phyloP scores from a whole-genome alignment of 768 basidiomycete genomes.

The Boletus sensibilis region DNA sequence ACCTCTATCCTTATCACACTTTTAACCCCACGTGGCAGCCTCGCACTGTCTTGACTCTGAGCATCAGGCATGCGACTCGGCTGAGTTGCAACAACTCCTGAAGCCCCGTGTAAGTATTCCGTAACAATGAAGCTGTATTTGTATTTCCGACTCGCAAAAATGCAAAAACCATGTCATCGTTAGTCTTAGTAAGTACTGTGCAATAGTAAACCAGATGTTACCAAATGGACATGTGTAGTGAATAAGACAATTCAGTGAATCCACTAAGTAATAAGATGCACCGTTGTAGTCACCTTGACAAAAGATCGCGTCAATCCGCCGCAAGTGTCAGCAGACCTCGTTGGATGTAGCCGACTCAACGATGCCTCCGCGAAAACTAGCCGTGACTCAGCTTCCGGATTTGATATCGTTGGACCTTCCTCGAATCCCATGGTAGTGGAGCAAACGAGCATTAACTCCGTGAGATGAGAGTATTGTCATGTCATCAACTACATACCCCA shows the following conservation, averaged over 20 bases:
- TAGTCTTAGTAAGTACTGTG: conserved; percentile 5
- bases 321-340: background rate
- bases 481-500: too few relatives aligned
- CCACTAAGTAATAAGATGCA: too few relatives aligned
- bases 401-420: too few relatives aligned
- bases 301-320: background rate
- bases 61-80: background rate
- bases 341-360: background rate
- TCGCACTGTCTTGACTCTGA: background rate
- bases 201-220: conserved; percentile 6
- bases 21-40: background rate
- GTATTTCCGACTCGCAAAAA: conserved; percentile 7
- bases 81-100: background rate
- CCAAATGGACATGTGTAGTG: background rate
- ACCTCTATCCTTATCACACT: background rate
- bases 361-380: background rate
- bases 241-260: background rate
- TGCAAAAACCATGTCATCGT: background rate
- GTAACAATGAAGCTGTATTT: conserved; percentile 17
- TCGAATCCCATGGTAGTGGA: too few relatives aligned
- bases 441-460: too few relatives aligned
- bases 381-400: too few relatives aligned
- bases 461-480: too few relatives aligned
- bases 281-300: background rate
- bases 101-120: conserved; percentile 6